Percentiles rank a stretch among this genome's conserved stretches.
Evolutionary conservation across 371 early-diverging fungal species (phyloP).

Genomic region (Mucor ambiguus): DNA sequence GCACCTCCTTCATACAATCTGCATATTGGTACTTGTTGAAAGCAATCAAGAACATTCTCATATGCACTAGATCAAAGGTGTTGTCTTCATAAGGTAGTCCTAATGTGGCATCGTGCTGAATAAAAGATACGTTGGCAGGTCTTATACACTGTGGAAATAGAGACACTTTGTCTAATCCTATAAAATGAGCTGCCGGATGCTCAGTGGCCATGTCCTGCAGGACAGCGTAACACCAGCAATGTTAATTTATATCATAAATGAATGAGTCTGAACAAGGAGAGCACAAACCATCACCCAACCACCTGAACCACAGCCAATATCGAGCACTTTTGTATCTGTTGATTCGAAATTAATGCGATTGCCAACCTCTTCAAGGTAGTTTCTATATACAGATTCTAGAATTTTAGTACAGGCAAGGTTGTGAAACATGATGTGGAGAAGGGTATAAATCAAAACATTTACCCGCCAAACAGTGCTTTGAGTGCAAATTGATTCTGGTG

Average conservation of each 20-base stretch:
- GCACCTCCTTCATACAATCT: slow-evolving; percentile 18
- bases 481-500: slow-evolving; percentile 24
- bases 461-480: slow-evolving; percentile 23
- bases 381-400: slow-evolving; percentile 14
- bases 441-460: background rate
- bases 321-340: slow-evolving; percentile 10
- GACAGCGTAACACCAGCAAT: background rate
- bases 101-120: slow-evolving; percentile 38
- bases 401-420: background rate
- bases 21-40: slow-evolving; percentile 26
- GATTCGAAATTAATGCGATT: slow-evolving; percentile 18
- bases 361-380: slow-evolving; percentile 2
- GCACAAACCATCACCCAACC: slow-evolving; percentile 31
- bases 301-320: slow-evolving; percentile 35
- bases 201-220: slow-evolving; percentile 52
- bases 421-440: background rate
- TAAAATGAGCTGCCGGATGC: slow-evolving; percentile 42
- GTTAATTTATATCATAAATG: background rate
- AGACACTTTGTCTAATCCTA: slow-evolving; percentile 47
- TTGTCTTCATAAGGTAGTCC: slow-evolving; percentile 50
- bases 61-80: slow-evolving; percentile 53
- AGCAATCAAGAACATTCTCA: slow-evolving; percentile 36
- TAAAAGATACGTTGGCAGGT: slow-evolving; percentile 47
- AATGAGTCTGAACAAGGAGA: background rate
- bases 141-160: slow-evolving; percentile 47